Evolutionary conservation across 352 stramenopile genomes (phyloP).

Genomic region (Phytophthora litchii): DNA sequence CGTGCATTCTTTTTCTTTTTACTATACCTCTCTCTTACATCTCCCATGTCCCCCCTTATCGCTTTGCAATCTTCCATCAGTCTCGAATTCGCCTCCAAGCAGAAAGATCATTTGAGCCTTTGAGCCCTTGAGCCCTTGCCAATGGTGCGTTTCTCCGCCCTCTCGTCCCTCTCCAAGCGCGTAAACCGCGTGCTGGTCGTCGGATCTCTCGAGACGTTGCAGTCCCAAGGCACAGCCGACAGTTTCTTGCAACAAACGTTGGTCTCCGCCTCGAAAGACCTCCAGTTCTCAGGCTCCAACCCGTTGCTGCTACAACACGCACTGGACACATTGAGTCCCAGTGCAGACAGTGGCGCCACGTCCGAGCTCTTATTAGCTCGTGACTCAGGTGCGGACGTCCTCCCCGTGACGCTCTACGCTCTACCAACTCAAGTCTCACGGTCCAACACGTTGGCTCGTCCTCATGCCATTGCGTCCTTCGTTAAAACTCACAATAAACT

Average conservation of each 20-base stretch:
- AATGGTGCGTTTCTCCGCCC: constrained; percentile 48
- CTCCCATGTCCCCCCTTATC: not conserved
- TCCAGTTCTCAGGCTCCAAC: constrained; percentile 46
- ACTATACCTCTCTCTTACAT: not conserved
- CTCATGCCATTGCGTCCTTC: constrained; percentile 76
- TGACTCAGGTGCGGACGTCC: constrained; percentile 27
- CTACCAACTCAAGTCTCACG: constrained; percentile 69
- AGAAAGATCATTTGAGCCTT: not conserved
- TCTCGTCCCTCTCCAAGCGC: constrained; percentile 29
- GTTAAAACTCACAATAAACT: constrained; percentile 56
- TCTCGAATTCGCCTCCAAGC: constrained; percentile 1
- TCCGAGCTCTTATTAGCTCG: constrained; percentile 50
- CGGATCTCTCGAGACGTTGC: constrained; percentile 51
- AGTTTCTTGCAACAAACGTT: constrained; percentile 54
- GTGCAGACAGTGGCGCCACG: constrained; percentile 51
- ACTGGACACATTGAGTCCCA: constrained; percentile 43
- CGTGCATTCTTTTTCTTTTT: not conserved
- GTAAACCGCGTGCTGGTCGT: constrained; percentile 66
- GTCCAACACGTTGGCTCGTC: constrained; percentile 71
- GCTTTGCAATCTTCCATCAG: constrained; percentile 8
- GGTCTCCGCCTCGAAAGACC: constrained; percentile 20
- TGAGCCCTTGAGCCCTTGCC: not conserved
- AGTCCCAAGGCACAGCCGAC: constrained; percentile 30
- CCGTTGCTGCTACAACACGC: constrained; percentile 58
- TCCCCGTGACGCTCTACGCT: constrained; percentile 61